Evolutionary conservation across 1,284 basidiomycete genomes (phyloP), one percentile per base, ranked within the genome.

Genomic region (Ceratobasidium sp.): DNA sequence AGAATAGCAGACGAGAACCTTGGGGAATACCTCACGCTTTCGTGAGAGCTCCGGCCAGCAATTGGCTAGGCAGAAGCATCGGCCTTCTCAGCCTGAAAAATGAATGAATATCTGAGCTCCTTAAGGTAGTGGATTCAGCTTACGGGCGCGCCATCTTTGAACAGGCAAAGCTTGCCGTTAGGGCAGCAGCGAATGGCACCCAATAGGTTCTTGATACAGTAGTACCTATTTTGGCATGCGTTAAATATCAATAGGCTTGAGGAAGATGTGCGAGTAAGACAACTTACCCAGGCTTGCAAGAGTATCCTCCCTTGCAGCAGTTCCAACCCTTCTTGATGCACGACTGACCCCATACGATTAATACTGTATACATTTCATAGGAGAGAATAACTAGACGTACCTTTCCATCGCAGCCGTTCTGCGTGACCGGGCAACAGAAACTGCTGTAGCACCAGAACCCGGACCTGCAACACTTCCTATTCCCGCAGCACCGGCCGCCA

Each of bases 131-230:
- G 64, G 7, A 30, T n/a, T 23, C 23, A 52, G 46, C 65, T 67
- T 27, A 52, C 65, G 12, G 18, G 8, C 16, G 18, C 35, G 4
- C 27, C 65, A 2, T 67, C 46, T 30, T 62, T 62, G 16, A 16
- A 38, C 5, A 38, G 14, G 67, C 67, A 69, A n/a, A 46, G 35
- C 30, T 48, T 44, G n/a, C 69, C 69, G 16, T 33, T 48, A 14
- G 55, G 69, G 54, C 69, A 73, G 69, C 69, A 73, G 41, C 69
- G 52, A 60, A 73, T 60, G 4, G n/a, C 18, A 12, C 57, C 57
- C 27, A 30, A 41, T 18, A 73, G 30, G 48, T 52, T 73, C 16
- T 12, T n/a, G 30, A 73, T 33, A 3, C 67, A 69, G 16, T n/a
- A 14, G 33, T 54, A 50, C 23, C 67, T 69, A 38, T 59, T 10